phyloP scores from a whole-genome alignment of 2,329 filamentous ascomycete genomes.

The Trichophyton simii region DNA sequence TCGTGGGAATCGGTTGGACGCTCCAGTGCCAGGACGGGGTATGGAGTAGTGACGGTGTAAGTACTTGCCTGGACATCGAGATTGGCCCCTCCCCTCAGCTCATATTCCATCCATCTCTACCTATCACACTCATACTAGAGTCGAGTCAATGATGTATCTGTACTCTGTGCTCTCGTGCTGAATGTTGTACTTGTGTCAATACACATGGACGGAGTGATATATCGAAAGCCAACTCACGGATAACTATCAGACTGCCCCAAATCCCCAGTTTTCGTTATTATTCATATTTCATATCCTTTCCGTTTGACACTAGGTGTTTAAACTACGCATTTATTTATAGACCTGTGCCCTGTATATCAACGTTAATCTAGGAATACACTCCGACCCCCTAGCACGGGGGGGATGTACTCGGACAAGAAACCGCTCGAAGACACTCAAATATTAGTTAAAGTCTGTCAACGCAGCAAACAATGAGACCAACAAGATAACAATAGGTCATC shows the following conservation, averaged over 20 bases:
- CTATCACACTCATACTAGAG: not conserved
- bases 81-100: not conserved
- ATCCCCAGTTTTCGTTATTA: too few relatives aligned
- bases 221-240: not conserved
- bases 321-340: too few relatives aligned
- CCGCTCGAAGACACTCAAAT: not conserved
- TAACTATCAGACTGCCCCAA: too few relatives aligned
- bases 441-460: too few relatives aligned
- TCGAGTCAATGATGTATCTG: too few relatives aligned
- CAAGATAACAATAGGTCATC: not conserved
- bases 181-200: not conserved
- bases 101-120: not conserved
- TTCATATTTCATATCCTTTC: too few relatives aligned
- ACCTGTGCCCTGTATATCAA: too few relatives aligned
- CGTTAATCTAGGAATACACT: too few relatives aligned
- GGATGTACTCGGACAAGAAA: too few relatives aligned
- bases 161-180: not conserved
- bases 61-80: not conserved
- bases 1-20: too few relatives aligned
- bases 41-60: not conserved
- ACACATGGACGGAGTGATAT: not conserved
- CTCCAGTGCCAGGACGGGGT: not conserved
- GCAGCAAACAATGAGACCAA: not conserved
- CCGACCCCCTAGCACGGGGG: too few relatives aligned
- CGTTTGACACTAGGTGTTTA: too few relatives aligned